These are phyloP conservation scores for Pythium vanterpoolii DNA, from an alignment of 352 stramenopile species.

Conservation along the genomic window DNA sequence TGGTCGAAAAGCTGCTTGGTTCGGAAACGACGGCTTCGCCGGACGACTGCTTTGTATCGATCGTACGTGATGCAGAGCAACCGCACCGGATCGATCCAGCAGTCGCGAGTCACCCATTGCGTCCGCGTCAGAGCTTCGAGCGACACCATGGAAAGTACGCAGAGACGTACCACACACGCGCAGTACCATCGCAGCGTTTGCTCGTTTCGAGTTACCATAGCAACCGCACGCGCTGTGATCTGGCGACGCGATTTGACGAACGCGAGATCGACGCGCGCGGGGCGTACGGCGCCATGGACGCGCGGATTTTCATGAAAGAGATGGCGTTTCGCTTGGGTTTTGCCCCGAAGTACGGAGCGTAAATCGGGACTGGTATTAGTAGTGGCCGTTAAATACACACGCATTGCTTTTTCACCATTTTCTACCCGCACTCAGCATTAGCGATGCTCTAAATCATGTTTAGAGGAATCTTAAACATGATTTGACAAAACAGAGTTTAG, in stretches of 20 bases:
- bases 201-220: conserved; percentile 53
- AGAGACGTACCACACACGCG: not conserved
- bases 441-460: no score
- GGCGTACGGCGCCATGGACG: conserved; percentile 69
- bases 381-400: no score
- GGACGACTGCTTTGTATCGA: conserved; percentile 37
- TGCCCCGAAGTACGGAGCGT: conserved; percentile 77
- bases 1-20: conserved; percentile 26
- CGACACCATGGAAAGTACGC: conserved; percentile 59
- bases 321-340: conserved; percentile 74
- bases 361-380: no score
- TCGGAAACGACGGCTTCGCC: conserved; percentile 19
- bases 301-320: conserved; percentile 71
- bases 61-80: conserved; percentile 35
- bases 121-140: conserved; percentile 60
- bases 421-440: no score
- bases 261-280: conserved; percentile 42
- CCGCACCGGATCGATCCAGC: conserved; percentile 7
- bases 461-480: no score
- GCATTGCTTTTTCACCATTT: no score
- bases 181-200: conserved; percentile 19
- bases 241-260: conserved; percentile 43
- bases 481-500: no score
- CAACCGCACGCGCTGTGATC: conserved; percentile 66
- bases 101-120: conserved; percentile 36